These are phyloP conservation scores for Globisporangium parvum DNA, from an alignment of 352 stramenopile genomes.

Conservation along the genomic window DNA sequence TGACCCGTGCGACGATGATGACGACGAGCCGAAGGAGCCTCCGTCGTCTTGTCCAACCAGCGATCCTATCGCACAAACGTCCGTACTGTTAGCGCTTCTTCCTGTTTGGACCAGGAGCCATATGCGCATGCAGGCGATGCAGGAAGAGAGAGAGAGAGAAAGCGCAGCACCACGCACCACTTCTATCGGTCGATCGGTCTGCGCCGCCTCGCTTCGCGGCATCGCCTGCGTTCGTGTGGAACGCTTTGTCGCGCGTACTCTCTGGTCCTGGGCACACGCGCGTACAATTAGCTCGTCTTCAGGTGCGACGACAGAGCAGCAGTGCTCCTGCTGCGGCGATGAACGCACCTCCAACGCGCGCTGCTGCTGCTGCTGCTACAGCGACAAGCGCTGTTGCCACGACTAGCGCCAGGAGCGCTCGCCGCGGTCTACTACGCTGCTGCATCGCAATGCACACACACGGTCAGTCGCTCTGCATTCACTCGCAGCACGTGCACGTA, in stretches of 20 bases:
- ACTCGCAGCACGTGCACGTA: not conserved
- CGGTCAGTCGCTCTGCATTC: not conserved
- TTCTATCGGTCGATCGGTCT: constrained; percentile 4
- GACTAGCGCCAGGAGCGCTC: constrained; percentile 3
- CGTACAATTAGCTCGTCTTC: not conserved
- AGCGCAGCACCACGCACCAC: constrained; percentile 5
- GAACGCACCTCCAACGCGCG: constrained; percentile 1
- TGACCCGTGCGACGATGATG: not conserved
- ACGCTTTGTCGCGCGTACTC: not conserved
- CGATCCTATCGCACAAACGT: constrained; percentile 3
- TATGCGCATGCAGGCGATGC: too few relatives aligned
- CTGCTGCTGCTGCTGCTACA: constrained; percentile 5
- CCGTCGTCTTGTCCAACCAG: constrained; percentile 1
- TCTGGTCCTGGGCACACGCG: not conserved
- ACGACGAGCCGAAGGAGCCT: constrained; percentile 1
- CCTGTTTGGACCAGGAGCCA: too few relatives aligned
- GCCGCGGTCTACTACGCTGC: constrained; percentile 8
- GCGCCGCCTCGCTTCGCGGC: not conserved
- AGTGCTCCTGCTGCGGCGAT: not conserved
- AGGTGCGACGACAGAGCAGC: not conserved
- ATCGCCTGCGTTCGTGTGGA: not conserved
- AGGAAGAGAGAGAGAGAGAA: too few relatives aligned
- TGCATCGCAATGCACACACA: not conserved
- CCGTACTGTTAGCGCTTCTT: not conserved
- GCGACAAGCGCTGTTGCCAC: constrained; percentile 9